Evolutionary conservation across 2,329 filamentous ascomycete species (phyloP), one percentile per base, ranked within the genome.

Genomic region (Pyrenochaeta sp.): DNA sequence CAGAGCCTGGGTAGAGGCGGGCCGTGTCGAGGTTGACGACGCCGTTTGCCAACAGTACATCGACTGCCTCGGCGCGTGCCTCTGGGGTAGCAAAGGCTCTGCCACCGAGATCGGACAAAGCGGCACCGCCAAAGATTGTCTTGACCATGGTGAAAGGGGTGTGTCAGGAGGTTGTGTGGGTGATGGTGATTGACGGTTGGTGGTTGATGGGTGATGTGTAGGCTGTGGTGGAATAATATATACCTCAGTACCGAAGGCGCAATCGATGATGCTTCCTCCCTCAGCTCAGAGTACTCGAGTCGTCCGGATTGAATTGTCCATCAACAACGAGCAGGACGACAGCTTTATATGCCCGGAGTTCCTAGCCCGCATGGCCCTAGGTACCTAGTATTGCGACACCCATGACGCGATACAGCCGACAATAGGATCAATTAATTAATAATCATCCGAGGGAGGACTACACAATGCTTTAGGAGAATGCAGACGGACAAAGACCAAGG

Each of bases 21-120:
- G 74, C 74, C 0, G 73, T 72, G 58, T 77, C 74, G 35, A 77
- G 62, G 30, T 51, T 68, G 9, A 60, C 61, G 32, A 73, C 61
- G 38, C 61, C 62, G 15, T 62, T 34, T 9, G 66, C 60, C 24
- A 72, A 63, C 48, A 69, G 55, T 21, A 64, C 24, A 20, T 67
- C 60, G 14, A 71, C 53, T 14, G 61, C 52, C 29, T 68, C 20
- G 7, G 24, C 35, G 15, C 50, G 46, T 4, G 29, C 13, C 27
- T 60, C 55, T 3, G 28, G 31, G 9, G 43, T 53, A 5, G 42
- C 48, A 47, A 60, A 58, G 31, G n/a, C 29, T 11, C 24, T 43
- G 7, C 56, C 40, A n/a, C n/a, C n/a, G n/a, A n/a, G n/a, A 17
- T 53, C 41, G 14, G 48, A 53, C 30, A 73, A 41, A 27, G 51